Conservation (phyloP, 768 basidiomycete genomes). For the Kwoniella dendrophila region DNA sequence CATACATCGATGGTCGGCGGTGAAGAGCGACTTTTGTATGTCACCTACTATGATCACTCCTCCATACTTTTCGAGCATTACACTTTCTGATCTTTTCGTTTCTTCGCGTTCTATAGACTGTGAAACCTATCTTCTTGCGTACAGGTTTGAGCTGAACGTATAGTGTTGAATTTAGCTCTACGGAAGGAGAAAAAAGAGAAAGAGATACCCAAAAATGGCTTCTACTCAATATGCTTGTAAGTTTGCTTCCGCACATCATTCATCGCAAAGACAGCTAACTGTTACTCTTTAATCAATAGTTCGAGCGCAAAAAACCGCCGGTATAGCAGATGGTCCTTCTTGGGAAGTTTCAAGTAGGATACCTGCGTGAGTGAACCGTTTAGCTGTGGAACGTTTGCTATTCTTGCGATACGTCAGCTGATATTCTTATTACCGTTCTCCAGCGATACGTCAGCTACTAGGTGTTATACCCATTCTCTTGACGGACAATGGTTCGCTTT, state of each 20-base stretch:
- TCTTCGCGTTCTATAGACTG: too few species aligned
- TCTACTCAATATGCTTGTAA: constrained; percentile 46
- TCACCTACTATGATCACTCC: too few species aligned
- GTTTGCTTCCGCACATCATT: background rate
- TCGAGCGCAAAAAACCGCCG: constrained; percentile 91
- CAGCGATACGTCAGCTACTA: constrained; percentile 60
- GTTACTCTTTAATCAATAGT: constrained; percentile 60
- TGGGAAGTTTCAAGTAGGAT: constrained; percentile 69
- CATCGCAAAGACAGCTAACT: background rate
- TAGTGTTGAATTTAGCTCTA: too few species aligned
- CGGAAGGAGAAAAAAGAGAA: too few species aligned
- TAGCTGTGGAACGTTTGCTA: background rate
- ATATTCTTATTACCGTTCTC: background rate
- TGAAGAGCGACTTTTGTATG: background rate
- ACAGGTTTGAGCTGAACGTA: too few species aligned
- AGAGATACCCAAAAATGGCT: too few species aligned
- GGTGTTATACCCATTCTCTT: constrained; percentile 77
- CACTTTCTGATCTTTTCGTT: too few species aligned
- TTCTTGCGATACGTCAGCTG: background rate
- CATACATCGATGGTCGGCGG: background rate
- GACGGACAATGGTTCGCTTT: constrained; percentile 88
- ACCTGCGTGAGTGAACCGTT: constrained; percentile 48
- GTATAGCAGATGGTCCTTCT: constrained; percentile 79
- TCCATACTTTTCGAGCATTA: too few species aligned
- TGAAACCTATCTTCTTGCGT: too few species aligned